These are phyloP conservation scores for Adansonia madagascariensis DNA, from an alignment of 441 rosid genomes.

Conservation along the genomic window DNA sequence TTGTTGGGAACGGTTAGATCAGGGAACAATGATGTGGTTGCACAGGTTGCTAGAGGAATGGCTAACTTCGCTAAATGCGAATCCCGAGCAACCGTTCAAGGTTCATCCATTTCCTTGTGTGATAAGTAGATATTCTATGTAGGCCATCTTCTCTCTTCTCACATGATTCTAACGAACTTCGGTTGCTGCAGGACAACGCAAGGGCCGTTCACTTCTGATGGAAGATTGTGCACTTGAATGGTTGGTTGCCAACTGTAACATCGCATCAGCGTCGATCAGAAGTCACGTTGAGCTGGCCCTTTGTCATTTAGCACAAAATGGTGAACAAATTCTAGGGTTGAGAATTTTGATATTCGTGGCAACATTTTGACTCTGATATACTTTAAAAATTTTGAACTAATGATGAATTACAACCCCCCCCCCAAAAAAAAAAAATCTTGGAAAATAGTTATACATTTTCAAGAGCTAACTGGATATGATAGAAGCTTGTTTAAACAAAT, in stretches of 20 bases:
- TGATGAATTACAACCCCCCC: background rate
- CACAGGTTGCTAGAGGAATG: constrained; percentile 93
- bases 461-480: background rate
- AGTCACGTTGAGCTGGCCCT: constrained; percentile 91
- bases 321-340: constrained; percentile 39
- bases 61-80: constrained; percentile 97
- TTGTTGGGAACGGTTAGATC: constrained; percentile 68
- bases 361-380: background rate
- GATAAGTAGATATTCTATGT: background rate
- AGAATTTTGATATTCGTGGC: background rate
- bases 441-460: background rate
- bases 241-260: constrained; percentile 63
- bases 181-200: constrained; percentile 63
- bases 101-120: constrained; percentile 40
- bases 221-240: constrained; percentile 81
- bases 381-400: background rate
- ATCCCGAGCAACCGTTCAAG: constrained; percentile 78
- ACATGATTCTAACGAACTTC: constrained; percentile 18
- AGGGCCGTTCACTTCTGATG: constrained; percentile 72
- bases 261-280: constrained; percentile 63
- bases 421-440: background rate
- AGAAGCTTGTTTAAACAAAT: background rate
- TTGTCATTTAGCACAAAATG: constrained; percentile 95
- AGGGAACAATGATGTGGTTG: constrained; percentile 66
- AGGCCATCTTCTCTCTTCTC: constrained; percentile 15